Base-by-base conservation (phyloP, 371 early-diverging fungal species). In the Mucor velutinosus region DNA sequence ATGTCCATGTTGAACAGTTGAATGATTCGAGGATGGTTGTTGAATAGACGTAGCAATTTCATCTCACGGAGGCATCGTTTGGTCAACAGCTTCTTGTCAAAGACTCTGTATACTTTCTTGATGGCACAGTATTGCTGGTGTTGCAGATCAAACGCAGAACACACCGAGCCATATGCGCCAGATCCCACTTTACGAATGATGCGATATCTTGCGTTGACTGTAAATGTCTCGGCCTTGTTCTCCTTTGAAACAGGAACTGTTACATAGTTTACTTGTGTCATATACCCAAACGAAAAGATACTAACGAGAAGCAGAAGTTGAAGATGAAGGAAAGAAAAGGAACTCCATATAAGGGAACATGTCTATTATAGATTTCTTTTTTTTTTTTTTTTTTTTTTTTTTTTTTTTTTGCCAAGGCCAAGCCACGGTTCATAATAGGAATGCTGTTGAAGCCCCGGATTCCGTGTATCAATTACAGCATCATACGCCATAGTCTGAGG, bases 11-110 rank as follows among this genome's bases (percentile, higher is more conserved):
- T 92, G 53, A 88, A 75, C 45, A 92, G 77, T 47, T 85, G 78
- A 63, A 88, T 91, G 58, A 92, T 91, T 71, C 87, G 76, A 41
- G 66, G 63, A 55, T 90, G 91, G 47, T 86, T 85, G 69, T 87
- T 87, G 63, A 90, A 89, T 72, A 91, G 89, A 25, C 86, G 83
- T 35, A 90, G 80, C 14, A 91, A 76, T 74, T 90, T 90, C 62
- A 90, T 78, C 72, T 90, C 91, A n/a, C 91, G 84, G 53, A 90
- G 63, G 30, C 85, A 81, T 61, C 91, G 82, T 70, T 89, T 89
- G 14, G 91, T 86, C 14, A 91, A 68, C 4, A 91, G 77, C 39
- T 74, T 81, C 65, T 85, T 86, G 39, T 88, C 89, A 64, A 87
- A 85, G 5, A 91, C 56, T 55, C 64, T 21, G 76, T 39, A 45